These are phyloP conservation scores for Nemania diffusa DNA, from an alignment of 2,329 filamentous ascomycete genomes.

Conservation along the genomic window DNA sequence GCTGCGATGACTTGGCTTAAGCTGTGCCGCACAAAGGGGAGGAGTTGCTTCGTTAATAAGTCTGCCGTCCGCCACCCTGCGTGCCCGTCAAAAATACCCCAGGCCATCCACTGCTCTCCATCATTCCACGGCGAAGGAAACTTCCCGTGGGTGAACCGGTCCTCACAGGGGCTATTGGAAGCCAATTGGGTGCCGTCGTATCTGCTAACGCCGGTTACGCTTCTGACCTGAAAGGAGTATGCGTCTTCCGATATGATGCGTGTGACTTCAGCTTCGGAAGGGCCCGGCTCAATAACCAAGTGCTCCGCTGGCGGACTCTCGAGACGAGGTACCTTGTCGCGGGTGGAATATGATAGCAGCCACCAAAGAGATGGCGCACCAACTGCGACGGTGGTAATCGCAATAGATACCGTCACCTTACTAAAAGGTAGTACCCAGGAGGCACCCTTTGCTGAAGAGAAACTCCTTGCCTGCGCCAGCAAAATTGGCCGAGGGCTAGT, in stretches of 20 bases:
- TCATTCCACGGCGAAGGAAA: constrained; percentile 5
- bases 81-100: constrained; percentile 8
- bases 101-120: constrained; percentile 2
- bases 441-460: no score
- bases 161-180: neutral
- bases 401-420: no score
- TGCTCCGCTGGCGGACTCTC: no score
- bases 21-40: neutral
- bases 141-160: constrained; percentile 4
- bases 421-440: no score
- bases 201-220: neutral
- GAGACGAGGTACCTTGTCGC: no score
- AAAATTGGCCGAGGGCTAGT: no score
- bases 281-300: neutral
- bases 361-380: no score
- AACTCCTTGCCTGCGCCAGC: no score
- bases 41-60: neutral
- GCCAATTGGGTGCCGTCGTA: constrained; percentile 1
- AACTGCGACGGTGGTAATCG: no score
- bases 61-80: neutral
- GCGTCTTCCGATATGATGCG: constrained; percentile 2
- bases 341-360: no score
- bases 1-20: no score
- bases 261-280: neutral
- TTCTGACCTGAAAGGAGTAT: neutral